A percentile compares a stretch with the other conserved stretches of the same genome.
These are phyloP conservation scores for Podaxis pistillaris DNA, from an alignment of 768 basidiomycete species.

Conservation along the genomic window DNA sequence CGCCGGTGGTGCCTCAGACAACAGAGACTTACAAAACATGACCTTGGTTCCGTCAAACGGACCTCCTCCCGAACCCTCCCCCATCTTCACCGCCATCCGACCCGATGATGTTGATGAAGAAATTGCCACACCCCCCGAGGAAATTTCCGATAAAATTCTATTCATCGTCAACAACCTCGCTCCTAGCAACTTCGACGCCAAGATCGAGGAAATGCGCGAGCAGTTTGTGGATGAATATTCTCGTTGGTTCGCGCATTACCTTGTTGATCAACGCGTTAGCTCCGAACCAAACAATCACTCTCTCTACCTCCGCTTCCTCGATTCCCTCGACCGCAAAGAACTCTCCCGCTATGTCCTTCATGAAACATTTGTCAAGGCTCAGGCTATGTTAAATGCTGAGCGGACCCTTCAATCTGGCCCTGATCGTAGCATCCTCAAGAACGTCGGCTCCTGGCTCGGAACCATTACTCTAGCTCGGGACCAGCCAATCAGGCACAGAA, in stretches of 20 bases:
- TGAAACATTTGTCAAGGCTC: conserved; percentile 89
- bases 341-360: conserved; percentile 83
- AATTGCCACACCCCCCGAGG: conserved; percentile 74
- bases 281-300: conserved; percentile 97
- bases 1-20: conserved; percentile 40
- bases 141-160: conserved; percentile 87
- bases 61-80: conserved; percentile 36
- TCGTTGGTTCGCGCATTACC: conserved; percentile 96
- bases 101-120: conserved; percentile 66
- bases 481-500: conserved; percentile 88
- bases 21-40: conserved; percentile 35
- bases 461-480: conserved; percentile 91
- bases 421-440: conserved; percentile 88
- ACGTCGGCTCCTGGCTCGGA: conserved; percentile 94
- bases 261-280: conserved; percentile 94
- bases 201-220: conserved; percentile 82
- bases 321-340: conserved; percentile 67
- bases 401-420: conserved; percentile 81
- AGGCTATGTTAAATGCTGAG: conserved; percentile 86
- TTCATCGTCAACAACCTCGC: conserved; percentile 99
- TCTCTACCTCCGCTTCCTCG: conserved; percentile 91
- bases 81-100: conserved; percentile 76
- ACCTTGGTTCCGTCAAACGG: conserved; percentile 3
- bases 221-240: conserved; percentile 83
- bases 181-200: conserved; percentile 87